These are phyloP conservation scores for Aspergillus sp. DNA, from an alignment of 2,329 filamentous ascomycete species.

Conservation along the genomic window DNA sequence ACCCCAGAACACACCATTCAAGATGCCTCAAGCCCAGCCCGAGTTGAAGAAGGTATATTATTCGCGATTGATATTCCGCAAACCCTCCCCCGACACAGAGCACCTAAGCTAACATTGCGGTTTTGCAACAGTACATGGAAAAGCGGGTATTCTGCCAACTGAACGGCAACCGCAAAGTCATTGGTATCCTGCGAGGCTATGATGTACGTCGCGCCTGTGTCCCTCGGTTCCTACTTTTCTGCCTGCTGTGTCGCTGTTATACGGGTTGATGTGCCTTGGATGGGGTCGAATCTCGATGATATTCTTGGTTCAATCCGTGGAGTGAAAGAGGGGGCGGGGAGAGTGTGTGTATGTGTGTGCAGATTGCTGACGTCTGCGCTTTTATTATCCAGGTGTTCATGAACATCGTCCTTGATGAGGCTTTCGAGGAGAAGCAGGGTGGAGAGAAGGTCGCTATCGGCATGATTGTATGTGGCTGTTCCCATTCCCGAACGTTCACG, in stretches of 20 bases:
- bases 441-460: slow-evolving; percentile 88
- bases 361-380: slow-evolving; percentile 1
- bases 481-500: too few relatives aligned
- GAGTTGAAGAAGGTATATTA: slow-evolving; percentile 90
- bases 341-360: not conserved
- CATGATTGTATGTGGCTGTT: slow-evolving; percentile 71
- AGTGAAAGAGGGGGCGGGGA: too few relatives aligned
- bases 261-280: not conserved
- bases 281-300: not conserved
- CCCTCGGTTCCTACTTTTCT: too few relatives aligned
- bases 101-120: slow-evolving; percentile 9
- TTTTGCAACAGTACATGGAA: slow-evolving; percentile 79
- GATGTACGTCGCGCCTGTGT: slow-evolving; percentile 66
- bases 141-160: slow-evolving; percentile 97
- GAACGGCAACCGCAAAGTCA: slow-evolving; percentile 96
- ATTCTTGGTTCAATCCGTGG: not conserved
- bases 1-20: slow-evolving; percentile 40
- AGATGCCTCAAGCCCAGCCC: slow-evolving; percentile 97
- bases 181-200: slow-evolving; percentile 90
- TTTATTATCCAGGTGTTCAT: slow-evolving; percentile 74
- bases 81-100: not conserved
- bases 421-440: slow-evolving; percentile 88
- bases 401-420: slow-evolving; percentile 97
- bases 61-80: not conserved
- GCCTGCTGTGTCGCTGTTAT: not conserved